Conservation (phyloP, 768 basidiomycete genomes). For the Trametes villosa region DNA sequence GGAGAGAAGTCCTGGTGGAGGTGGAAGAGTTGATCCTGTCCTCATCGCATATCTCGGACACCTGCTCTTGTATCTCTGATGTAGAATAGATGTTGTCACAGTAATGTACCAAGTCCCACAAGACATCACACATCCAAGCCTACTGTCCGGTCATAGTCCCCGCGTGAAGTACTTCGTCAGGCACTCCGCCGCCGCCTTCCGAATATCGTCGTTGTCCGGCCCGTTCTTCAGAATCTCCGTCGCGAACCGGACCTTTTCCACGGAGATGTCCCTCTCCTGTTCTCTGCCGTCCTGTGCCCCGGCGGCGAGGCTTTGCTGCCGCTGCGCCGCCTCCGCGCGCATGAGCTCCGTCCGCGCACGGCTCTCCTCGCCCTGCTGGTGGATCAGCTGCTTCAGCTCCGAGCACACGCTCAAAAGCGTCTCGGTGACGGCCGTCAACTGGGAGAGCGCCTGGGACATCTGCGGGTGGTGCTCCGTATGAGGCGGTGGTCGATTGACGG, state of each 20-base stretch:
- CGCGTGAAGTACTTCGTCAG: slow-evolving; percentile 25
- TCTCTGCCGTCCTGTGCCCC: neutral
- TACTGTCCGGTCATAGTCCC: neutral
- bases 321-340: slow-evolving; percentile 62
- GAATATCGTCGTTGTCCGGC: slow-evolving; percentile 23
- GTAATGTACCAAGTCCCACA: neutral
- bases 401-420: slow-evolving; percentile 55
- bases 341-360: slow-evolving; percentile 74
- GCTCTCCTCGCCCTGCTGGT: slow-evolving; percentile 68
- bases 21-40: slow-evolving; percentile 1
- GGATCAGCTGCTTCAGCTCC: slow-evolving; percentile 54
- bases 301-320: slow-evolving; percentile 47
- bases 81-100: neutral
- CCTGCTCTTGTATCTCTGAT: neutral
- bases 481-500: slow-evolving; percentile 15
- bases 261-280: slow-evolving; percentile 51
- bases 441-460: slow-evolving; percentile 48
- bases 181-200: slow-evolving; percentile 21
- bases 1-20: slow-evolving; percentile 23
- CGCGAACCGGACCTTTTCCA: slow-evolving; percentile 68
- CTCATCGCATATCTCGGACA: neutral
- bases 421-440: slow-evolving; percentile 55
- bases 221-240: slow-evolving; percentile 66
- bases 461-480: slow-evolving; percentile 14
- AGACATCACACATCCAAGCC: neutral